These are phyloP conservation scores for Verticillium longisporum DNA, from an alignment of 2,329 filamentous ascomycete species.

Conservation along the genomic window DNA sequence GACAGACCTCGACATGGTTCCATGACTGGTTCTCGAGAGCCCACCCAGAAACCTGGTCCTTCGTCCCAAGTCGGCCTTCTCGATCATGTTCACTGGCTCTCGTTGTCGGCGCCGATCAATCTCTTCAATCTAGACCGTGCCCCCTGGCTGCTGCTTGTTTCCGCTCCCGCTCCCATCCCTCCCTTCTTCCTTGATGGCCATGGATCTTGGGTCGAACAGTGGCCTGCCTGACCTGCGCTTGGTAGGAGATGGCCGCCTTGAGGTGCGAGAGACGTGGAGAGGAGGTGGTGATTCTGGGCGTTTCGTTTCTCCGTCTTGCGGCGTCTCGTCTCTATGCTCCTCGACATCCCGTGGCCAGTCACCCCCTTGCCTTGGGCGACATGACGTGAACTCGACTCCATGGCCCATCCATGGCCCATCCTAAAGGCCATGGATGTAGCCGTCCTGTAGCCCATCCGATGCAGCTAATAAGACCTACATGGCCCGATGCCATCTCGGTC, in stretches of 20 bases:
- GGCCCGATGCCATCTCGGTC: not conserved
- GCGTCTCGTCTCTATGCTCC: not conserved
- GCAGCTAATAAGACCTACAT: not conserved
- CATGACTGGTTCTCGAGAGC: not conserved
- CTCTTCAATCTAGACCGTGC: not conserved
- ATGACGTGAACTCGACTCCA: not conserved
- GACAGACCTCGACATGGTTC: not conserved
- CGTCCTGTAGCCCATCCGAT: not conserved
- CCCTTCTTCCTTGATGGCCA: not conserved
- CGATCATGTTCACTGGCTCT: not conserved
- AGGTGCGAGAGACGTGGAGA: not conserved
- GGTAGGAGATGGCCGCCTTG: not conserved
- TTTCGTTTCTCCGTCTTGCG: not conserved
- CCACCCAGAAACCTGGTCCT: not conserved
- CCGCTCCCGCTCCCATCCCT: not conserved
- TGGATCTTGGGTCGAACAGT: not conserved
- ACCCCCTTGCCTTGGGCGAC: not conserved
- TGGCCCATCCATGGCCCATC: not conserved
- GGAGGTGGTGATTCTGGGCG: not conserved
- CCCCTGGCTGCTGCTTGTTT: not conserved
- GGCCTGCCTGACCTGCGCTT: not conserved
- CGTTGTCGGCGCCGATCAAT: not conserved
- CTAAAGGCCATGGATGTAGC: not conserved
- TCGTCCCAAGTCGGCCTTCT: not conserved
- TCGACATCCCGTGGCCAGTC: not conserved